A percentile compares a stretch with the other conserved stretches of the same genome.
Evolutionary conservation across 495 filamentous ascomycete species (phyloP).

Genomic region (Lineolata rhizophorae): DNA sequence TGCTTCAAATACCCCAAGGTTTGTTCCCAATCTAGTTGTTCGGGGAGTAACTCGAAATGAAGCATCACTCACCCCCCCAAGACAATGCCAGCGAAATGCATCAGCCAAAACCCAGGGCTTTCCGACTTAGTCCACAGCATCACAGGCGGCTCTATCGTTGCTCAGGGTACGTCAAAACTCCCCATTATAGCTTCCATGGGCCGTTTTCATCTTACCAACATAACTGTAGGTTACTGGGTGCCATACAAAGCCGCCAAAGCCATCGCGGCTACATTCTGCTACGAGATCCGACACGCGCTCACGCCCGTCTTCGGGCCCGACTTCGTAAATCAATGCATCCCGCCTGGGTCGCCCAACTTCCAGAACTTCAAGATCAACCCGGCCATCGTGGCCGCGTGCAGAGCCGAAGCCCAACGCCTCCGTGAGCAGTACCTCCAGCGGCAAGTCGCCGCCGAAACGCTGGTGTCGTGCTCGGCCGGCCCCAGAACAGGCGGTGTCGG

Average conservation of each 20-base stretch:
- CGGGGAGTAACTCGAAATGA: conserved; percentile 3
- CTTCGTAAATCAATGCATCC: conserved; percentile 55
- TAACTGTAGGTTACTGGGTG: conserved; percentile 79
- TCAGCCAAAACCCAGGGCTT: conserved; percentile 59
- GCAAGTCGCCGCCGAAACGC: no score
- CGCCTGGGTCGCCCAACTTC: conserved; percentile 29
- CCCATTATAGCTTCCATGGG: not conserved
- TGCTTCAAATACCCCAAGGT: conserved; percentile 75
- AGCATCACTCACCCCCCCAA: no score
- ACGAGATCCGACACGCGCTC: conserved; percentile 56
- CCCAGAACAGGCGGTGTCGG: no score
- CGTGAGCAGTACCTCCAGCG: no score
- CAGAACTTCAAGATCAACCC: conserved; percentile 46
- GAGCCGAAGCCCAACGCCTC: no score
- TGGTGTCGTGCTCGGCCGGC: no score
- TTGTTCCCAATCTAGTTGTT: conserved; percentile 7
- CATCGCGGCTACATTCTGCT: conserved; percentile 72
- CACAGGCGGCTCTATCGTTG: conserved; percentile 71
- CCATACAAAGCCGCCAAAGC: conserved; percentile 68
- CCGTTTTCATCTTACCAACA: conserved; percentile 9
- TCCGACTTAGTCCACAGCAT: conserved; percentile 79
- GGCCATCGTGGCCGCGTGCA: conserved; percentile 32
- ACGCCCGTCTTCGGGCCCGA: conserved; percentile 72
- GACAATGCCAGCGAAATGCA: conserved; percentile 70
- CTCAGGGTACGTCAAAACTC: conserved; percentile 45